A percentile compares a stretch with the other conserved stretches of the same genome.
phyloP scores from a whole-genome alignment of 192 early-diverging fungal genomes.

The Rhizoclosmatium globosum region DNA sequence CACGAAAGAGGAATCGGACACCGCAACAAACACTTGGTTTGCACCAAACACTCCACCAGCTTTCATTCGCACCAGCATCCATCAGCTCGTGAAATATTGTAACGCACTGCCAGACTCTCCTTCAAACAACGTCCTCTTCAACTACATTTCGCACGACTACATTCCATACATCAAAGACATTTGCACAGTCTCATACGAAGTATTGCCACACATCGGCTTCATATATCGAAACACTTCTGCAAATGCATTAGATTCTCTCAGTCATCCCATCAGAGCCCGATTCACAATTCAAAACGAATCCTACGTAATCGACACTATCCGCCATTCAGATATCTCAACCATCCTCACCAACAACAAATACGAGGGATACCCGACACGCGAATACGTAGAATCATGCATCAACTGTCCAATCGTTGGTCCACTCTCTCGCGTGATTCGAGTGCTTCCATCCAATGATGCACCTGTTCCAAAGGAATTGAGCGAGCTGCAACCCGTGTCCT shows the following conservation, averaged over 20 bases:
- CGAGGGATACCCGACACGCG: neutral
- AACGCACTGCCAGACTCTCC: neutral
- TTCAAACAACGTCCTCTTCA: neutral
- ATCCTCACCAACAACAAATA: conserved; percentile 6
- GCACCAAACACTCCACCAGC: neutral
- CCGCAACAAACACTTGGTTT: neutral
- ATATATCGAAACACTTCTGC: neutral
- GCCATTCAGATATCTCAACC: neutral
- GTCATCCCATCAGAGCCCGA: neutral
- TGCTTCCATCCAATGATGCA: neutral
- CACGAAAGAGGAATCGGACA: neutral
- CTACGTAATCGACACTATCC: neutral
- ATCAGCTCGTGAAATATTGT: neutral
- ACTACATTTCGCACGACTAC: neutral
- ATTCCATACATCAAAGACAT: neutral
- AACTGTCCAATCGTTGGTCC: neutral
- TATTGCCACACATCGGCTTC: neutral
- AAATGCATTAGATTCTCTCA: neutral
- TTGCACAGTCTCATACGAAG: neutral
- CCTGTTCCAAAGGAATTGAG: neutral
- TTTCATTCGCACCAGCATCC: neutral
- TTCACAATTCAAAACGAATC: neutral
- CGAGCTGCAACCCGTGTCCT: neutral
- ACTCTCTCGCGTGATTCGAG: neutral
- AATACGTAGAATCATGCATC: neutral